Evolutionary conservation across 1,139 yeast genomes (phyloP), one percentile per base, ranked within the genome.

Genomic region (Debaryomyces subglobosus): DNA sequence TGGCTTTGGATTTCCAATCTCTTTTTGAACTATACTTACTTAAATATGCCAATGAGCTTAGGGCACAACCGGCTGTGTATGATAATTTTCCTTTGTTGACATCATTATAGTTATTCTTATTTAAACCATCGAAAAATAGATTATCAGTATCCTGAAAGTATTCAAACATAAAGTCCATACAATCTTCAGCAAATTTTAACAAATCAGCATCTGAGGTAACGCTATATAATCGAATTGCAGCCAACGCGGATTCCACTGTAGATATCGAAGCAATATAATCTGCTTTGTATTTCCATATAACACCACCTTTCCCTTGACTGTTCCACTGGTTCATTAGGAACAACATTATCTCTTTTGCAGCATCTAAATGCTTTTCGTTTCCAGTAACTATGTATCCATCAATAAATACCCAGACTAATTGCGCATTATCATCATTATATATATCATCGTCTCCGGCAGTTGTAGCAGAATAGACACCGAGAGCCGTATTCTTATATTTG

Each of bases 341-440:
- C 5, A 48, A 41, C 16, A 61, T 32, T 15, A 62, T 50, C n/a
- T 51, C 49, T 24, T 54, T 47, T 7, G 66, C 67, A 18, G 49
- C 44, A 5, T 52, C 44, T 29, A 59, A 52, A 40, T 55, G 53
- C 12, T 53, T 45, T 13, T 39, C 16, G 30, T 58, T 54, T 3
- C 49, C 45, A 3, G 65, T 62, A 10, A 52, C 41, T 12, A 51
- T 41, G 45, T 58, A 65, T 4, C 70, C 74, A 13, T 63, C 64
- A 3, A 61, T 43, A 36, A 59, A 66, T 1, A 65, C 71, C 73
- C 74, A 71, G 2, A 61, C 59, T 0, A 68, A 53, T 50, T 71
- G 77, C 2, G 71, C 64, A 54, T 69, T 62, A 51, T 71, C 77
- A 51, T 71, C 77, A 13, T 63, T 63, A 50, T 71, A 71, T 18